Base-by-base conservation (phyloP, 768 basidiomycete genomes). In the Rhodosporidiobolus odoratus region DNA sequence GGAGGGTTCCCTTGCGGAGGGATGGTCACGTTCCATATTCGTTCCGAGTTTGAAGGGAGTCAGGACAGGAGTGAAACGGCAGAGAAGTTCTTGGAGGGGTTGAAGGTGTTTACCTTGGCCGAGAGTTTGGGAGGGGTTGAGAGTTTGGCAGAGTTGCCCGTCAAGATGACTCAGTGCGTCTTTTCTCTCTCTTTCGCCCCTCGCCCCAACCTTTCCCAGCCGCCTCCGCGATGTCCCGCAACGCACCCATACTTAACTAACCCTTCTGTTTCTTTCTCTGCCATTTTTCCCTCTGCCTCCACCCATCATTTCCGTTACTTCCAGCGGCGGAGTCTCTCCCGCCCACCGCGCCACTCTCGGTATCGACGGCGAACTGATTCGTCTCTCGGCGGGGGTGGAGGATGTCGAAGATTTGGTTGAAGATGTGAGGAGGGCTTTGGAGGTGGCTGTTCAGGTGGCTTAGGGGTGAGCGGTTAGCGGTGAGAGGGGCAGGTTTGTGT, bases 91-190 rank as follows among this genome's bases (percentile, higher is more conserved):
- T 41, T 76, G 27, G 72, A 68, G 52, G 19, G 40, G 7, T 25
- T 71, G 15, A n/a, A 63, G 57, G 40, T 69, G 35, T 74, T 70
- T 30, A 66, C 69, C 8, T 58, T 97, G 19, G 94, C 93, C 1
- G 93, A 94, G 84, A 87, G 86, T 34, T 80, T 97, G 8, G 95
- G 95, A 2, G 95, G 93, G 0, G 91, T 96, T 9, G 95, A 98
- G 84, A 89, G 87, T 78, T 80, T 97, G 41, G 89, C 90, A 0
- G 93, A 97, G 79, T 83, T 89, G 54, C 94, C 93, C 0, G 86
- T 87, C 53, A 82, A 83, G 80, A 96, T 96, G 93, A 95, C 92
- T 13, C 94, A 96, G 62, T 65, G 53, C 53, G 66, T 48, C 19
- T 56, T 23, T 21, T 6, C 52, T 9, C 30, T 10, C 52, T 32